Evolutionary conservation across 2,329 filamentous ascomycete species (phyloP), one percentile per base, ranked within the genome.

Genomic region (Lecanosticta acicola): DNA sequence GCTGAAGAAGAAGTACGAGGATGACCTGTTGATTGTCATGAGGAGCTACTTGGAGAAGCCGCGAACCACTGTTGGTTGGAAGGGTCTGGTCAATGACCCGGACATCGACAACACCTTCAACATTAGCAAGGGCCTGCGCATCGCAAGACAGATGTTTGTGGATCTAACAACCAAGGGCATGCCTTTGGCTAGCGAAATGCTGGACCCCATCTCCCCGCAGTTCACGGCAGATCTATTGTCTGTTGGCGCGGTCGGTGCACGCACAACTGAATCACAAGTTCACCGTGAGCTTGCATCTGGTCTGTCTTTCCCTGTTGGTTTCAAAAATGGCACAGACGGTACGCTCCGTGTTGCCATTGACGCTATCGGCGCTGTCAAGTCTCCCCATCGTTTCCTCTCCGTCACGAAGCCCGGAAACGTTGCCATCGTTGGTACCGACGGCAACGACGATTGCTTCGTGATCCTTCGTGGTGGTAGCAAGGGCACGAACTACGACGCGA

Each of bases 311-410:
- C 93, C 93, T 1, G 89, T 98, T 9, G 93, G 93, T 41, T 98
- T 98, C 85, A 98, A 98, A 80, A 98, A 98, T 70, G 93, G 93
- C 55, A 98, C 93, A 24, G 93, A 98, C 66, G 93, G 93, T 41
- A 85, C 84, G 7, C 73, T 97, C 39, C 80, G 83, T 46, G 90
- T 97, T 3, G 90, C 93, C 10, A 87, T 97, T 59, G 93, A 98
- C 66, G 93, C 93, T 41, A 95, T 97, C 66, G 89, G 90, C 51
- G 87, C 93, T 13, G 91, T 94, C 41, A 83, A 80, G 66, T 87
- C 94, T 65, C 87, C 88, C 13, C 93, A 98, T 65, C 89, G 96
- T 75, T 97, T 98, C 78, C 78, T 98, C 59, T 94, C 89, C 4
- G 91, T 97, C 56, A 97, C 93, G 17, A 97, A 97, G 75, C 90